phyloP scores from a whole-genome alignment of 768 basidiomycete species.

The Auricularia auricula-judae region DNA sequence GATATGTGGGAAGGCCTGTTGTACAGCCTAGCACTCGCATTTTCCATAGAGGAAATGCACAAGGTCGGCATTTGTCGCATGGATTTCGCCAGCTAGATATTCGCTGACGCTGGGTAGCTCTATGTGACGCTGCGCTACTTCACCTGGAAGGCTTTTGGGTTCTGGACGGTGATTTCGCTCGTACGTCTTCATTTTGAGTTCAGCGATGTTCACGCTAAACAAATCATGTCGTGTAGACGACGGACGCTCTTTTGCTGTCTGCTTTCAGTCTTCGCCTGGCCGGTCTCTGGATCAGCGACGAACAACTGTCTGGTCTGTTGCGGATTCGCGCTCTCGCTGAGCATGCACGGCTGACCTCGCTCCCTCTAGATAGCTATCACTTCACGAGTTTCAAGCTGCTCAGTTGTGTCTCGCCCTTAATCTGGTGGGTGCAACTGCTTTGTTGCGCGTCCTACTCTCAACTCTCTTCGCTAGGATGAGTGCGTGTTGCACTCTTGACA shows the following conservation, averaged over 20 bases:
- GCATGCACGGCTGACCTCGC: conserved; percentile 14
- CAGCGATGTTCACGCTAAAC: too few species aligned
- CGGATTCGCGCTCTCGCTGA: background rate
- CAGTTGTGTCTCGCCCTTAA: conserved; percentile 77
- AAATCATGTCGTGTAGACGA: conserved; percentile 23
- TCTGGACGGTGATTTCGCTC: conserved; percentile 64
- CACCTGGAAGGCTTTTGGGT: conserved; percentile 70
- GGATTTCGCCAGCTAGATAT: too few species aligned
- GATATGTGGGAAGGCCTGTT: conserved; percentile 75
- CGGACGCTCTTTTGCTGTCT: conserved; percentile 57
- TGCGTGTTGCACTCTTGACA: conserved; percentile 25
- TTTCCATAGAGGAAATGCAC: conserved; percentile 60
- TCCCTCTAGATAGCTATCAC: conserved; percentile 24
- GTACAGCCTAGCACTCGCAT: conserved; percentile 69
- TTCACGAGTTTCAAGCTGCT: conserved; percentile 78
- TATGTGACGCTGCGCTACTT: conserved; percentile 33
- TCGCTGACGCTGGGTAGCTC: too few species aligned
- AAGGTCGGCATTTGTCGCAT: conserved; percentile 29
- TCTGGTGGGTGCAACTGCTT: conserved; percentile 47
- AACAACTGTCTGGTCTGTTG: conserved; percentile 10
- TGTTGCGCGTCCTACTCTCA: background rate
- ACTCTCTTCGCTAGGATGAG: conserved; percentile 53
- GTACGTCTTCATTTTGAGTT: background rate
- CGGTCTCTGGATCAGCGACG: conserved; percentile 30
- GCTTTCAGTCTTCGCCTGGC: conserved; percentile 67